phyloP scores from a whole-genome alignment of 371 early-diverging fungal genomes.

The Apophysomyces elegans region DNA sequence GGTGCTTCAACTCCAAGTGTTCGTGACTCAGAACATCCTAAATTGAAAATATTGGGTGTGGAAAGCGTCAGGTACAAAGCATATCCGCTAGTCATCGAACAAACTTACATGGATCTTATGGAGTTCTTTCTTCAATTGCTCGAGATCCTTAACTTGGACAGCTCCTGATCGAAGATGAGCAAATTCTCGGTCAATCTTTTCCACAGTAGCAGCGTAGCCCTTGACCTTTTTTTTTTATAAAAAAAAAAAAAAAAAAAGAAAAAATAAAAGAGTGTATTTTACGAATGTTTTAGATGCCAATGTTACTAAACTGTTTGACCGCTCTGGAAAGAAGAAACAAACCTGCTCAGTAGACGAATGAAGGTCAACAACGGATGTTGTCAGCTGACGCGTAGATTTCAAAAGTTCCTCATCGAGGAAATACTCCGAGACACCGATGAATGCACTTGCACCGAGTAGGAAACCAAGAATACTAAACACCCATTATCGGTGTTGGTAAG shows the following conservation, averaged over 20 bases:
- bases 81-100: neutral
- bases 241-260: too few relatives aligned
- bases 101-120: constrained; percentile 22
- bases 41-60: neutral
- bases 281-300: neutral
- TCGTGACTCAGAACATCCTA: constrained; percentile 23
- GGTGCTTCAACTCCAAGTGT: constrained; percentile 20
- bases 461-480: constrained; percentile 22
- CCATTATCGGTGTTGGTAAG: too few relatives aligned
- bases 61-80: neutral
- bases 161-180: constrained; percentile 10
- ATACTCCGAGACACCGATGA: constrained; percentile 21
- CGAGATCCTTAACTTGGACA: constrained; percentile 18
- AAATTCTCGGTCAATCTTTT: constrained; percentile 23
- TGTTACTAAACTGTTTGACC: neutral
- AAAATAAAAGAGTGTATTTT: too few relatives aligned
- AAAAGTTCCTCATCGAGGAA: constrained; percentile 25
- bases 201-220: constrained; percentile 23
- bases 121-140: constrained; percentile 18
- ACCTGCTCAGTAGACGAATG: constrained; percentile 22
- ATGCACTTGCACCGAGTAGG: constrained; percentile 18
- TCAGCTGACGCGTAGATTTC: constrained; percentile 25
- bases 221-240: neutral
- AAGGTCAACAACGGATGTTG: constrained; percentile 23
- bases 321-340: too few relatives aligned